Conservation (phyloP, 208 protist species). For the Polymyxa betae region DNA sequence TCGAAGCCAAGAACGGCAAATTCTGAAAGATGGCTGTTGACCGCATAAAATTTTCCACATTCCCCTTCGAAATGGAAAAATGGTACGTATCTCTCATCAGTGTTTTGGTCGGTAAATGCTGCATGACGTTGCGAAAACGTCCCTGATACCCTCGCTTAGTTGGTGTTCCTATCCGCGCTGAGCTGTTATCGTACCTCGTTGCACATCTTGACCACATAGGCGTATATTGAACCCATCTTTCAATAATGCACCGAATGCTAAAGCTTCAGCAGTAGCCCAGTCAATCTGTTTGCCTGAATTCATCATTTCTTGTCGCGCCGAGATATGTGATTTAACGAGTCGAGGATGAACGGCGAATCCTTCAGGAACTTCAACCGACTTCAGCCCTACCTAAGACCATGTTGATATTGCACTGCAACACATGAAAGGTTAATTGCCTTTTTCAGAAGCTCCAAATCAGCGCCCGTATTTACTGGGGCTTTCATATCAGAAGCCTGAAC, state of each 20-base stretch:
- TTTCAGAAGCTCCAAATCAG: background rate
- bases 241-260: slow-evolving; percentile 31
- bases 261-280: slow-evolving; percentile 50
- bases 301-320: background rate
- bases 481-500: background rate
- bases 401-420: background rate
- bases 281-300: background rate
- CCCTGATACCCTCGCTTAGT: background rate
- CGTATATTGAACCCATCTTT: slow-evolving; percentile 52
- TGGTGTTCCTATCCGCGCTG: background rate
- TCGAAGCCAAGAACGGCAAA: slow-evolving; percentile 96
- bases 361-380: background rate
- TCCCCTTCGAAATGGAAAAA: background rate
- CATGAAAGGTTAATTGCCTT: background rate
- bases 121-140: slow-evolving; percentile 55
- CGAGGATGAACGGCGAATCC: background rate
- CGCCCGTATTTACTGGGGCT: slow-evolving; percentile 1
- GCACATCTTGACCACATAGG: slow-evolving; percentile 45
- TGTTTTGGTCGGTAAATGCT: slow-evolving; percentile 50
- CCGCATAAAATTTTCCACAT: slow-evolving; percentile 55
- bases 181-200: slow-evolving; percentile 11
- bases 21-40: slow-evolving; percentile 91
- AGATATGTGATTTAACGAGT: slow-evolving; percentile 4
- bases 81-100: background rate
- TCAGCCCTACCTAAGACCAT: background rate